A percentile compares a stretch with the other conserved stretches of the same genome.
Evolutionary conservation across 1,284 basidiomycete species (phyloP).

Genomic region (Moesziomyces sp.): DNA sequence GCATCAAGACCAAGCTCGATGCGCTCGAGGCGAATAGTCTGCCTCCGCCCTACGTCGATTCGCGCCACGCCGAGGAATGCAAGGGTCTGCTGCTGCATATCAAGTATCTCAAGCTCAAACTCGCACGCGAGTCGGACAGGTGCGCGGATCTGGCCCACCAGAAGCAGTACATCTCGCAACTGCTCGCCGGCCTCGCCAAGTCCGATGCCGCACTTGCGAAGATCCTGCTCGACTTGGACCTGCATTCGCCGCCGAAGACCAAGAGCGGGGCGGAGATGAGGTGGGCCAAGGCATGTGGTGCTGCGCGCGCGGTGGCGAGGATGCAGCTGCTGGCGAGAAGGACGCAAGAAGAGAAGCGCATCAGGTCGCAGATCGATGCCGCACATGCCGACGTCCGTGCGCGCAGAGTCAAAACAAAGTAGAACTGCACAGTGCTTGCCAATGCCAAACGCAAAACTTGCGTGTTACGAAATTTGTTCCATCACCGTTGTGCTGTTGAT

Average conservation of each 20-base stretch:
- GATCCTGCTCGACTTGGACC: slow-evolving; percentile 36
- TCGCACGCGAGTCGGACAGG: slow-evolving; percentile 83
- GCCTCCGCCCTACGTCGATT: slow-evolving; percentile 22
- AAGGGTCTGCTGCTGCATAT: slow-evolving; percentile 89
- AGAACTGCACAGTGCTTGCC: no score
- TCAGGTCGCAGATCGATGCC: slow-evolving; percentile 25
- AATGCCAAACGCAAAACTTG: background rate
- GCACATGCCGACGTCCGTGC: slow-evolving; percentile 33
- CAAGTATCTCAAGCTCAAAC: slow-evolving; percentile 89
- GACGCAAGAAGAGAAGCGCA: slow-evolving; percentile 5
- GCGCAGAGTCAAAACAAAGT: slow-evolving; percentile 4
- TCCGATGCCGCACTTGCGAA: slow-evolving; percentile 25
- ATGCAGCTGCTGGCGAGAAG: slow-evolving; percentile 27
- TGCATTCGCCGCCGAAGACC: slow-evolving; percentile 3
- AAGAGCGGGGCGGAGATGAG: slow-evolving; percentile 13
- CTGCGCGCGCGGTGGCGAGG: slow-evolving; percentile 18
- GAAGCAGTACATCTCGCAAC: slow-evolving; percentile 71
- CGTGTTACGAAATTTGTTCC: no score
- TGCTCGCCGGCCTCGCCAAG: slow-evolving; percentile 27
- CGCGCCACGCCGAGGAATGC: slow-evolving; percentile 80
- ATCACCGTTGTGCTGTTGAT: no score
- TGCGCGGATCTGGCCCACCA: slow-evolving; percentile 84
- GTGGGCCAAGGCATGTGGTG: slow-evolving; percentile 23
- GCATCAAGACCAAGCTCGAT: slow-evolving; percentile 39
- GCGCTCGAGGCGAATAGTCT: slow-evolving; percentile 12